Conservation (phyloP, 805 yeast species). For the Metschnikowia corniflorae region DNA sequence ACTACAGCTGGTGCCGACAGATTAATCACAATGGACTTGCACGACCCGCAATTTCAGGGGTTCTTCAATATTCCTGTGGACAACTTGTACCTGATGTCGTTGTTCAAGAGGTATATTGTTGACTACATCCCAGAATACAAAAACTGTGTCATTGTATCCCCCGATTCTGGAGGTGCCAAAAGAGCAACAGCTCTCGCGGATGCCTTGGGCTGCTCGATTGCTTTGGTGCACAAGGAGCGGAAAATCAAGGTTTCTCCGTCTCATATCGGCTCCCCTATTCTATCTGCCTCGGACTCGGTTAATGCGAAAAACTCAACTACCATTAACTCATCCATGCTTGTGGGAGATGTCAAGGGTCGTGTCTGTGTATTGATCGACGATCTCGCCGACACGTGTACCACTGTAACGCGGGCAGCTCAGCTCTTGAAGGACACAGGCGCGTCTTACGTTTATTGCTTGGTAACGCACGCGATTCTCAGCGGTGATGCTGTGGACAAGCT, state of each 20-base stretch:
- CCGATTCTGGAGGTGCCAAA: constrained; percentile 99
- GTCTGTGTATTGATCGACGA: constrained; percentile 93
- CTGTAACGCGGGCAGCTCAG: constrained; percentile 89
- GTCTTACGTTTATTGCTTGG: constrained; percentile 73
- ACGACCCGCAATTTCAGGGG: constrained; percentile 97
- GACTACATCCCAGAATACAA: constrained; percentile 73
- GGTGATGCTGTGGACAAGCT: constrained; percentile 85
- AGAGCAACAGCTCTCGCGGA: constrained; percentile 95
- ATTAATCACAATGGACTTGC: constrained; percentile 95
- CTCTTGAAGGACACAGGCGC: constrained; percentile 93
- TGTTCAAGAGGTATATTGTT: constrained; percentile 79
- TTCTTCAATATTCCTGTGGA: constrained; percentile 96
- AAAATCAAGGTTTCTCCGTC: constrained; percentile 43
- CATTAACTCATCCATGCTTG: constrained; percentile 87
- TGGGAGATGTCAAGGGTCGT: constrained; percentile 86
- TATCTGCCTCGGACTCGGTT: constrained; percentile 19
- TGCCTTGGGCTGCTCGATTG: constrained; percentile 81
- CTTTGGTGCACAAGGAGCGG: constrained; percentile 92
- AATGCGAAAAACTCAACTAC: constrained; percentile 16
- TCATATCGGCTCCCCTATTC: constrained; percentile 18
- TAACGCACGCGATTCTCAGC: constrained; percentile 89
- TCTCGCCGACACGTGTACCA: constrained; percentile 87
- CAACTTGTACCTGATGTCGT: constrained; percentile 83
- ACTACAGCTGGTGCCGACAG: constrained; percentile 96
- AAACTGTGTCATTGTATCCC: constrained; percentile 89